Percentiles rank a stretch among this genome's conserved stretches.
phyloP scores from a whole-genome alignment of 2,329 filamentous ascomycete species.

The Aspergillus phoenicis region DNA sequence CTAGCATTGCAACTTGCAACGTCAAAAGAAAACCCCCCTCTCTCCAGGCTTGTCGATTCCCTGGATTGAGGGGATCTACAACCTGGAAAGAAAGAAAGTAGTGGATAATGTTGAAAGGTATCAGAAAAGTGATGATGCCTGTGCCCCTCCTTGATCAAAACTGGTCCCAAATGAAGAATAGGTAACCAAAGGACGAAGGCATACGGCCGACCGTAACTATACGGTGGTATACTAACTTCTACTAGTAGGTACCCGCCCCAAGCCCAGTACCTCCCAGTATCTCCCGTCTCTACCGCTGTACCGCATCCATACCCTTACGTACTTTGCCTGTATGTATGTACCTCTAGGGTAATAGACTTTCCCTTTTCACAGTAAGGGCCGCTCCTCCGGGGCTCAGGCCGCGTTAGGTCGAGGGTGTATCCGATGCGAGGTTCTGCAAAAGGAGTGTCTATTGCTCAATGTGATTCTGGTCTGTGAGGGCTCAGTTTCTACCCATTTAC shows the following conservation, averaged over 20 bases:
- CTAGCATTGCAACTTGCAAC: slow-evolving; percentile 11
- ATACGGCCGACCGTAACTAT: background rate
- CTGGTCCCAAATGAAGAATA: slow-evolving; percentile 2
- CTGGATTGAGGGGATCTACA: background rate
- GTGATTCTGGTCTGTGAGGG: slow-evolving; percentile 3
- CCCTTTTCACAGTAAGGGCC: slow-evolving; percentile 25
- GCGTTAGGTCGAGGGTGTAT: slow-evolving; percentile 17
- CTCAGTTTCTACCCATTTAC: slow-evolving; percentile 13
- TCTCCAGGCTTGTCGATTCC: background rate
- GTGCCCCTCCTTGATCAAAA: background rate
- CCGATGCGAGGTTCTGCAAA: slow-evolving; percentile 18
- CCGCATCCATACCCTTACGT: slow-evolving; percentile 56
- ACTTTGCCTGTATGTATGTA: slow-evolving; percentile 53
- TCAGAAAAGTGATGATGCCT: background rate
- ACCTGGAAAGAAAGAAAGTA: background rate
- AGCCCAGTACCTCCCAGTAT: background rate
- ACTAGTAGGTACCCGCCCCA: background rate
- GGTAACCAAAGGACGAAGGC: background rate
- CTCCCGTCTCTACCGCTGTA: slow-evolving; percentile 47
- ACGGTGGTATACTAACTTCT: background rate
- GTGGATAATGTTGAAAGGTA: background rate
- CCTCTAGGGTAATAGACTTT: slow-evolving; percentile 22
- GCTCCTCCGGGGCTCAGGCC: slow-evolving; percentile 23
- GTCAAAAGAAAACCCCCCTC: background rate
- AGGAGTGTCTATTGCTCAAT: background rate